These are phyloP conservation scores for Corniculantispora saksenae DNA, from an alignment of 2,329 filamentous ascomycete genomes.

Conservation along the genomic window DNA sequence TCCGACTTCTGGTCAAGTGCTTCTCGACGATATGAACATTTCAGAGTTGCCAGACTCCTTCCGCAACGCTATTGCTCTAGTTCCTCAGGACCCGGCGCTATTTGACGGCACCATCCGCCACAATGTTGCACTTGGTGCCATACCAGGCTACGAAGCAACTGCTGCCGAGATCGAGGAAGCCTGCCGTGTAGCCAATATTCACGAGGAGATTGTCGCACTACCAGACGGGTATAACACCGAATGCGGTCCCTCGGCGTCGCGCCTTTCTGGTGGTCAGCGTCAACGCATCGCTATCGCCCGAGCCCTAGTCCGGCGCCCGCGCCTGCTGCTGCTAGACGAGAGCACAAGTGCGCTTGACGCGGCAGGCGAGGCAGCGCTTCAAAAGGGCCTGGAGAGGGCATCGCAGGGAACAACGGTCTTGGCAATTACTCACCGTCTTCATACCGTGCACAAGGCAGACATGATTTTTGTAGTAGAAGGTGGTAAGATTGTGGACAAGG, in stretches of 20 bases:
- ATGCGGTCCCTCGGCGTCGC: slow-evolving; percentile 66
- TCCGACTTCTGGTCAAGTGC: slow-evolving; percentile 49
- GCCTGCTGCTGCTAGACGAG: slow-evolving; percentile 72
- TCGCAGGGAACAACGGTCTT: slow-evolving; percentile 48
- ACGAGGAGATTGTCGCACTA: slow-evolving; percentile 58
- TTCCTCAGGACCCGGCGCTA: slow-evolving; percentile 51
- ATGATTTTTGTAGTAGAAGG: slow-evolving; percentile 41
- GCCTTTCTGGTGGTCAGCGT: slow-evolving; percentile 70
- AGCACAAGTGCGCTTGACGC: slow-evolving; percentile 72
- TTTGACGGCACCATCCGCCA: slow-evolving; percentile 52
- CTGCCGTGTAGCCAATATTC: slow-evolving; percentile 64
- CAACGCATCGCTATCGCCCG: slow-evolving; percentile 72
- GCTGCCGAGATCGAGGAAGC: slow-evolving; percentile 61
- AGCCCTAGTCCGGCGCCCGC: slow-evolving; percentile 65
- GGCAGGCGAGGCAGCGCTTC: slow-evolving; percentile 61
- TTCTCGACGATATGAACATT: slow-evolving; percentile 44
- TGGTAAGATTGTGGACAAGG: slow-evolving; percentile 23
- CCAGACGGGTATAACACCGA: slow-evolving; percentile 62
- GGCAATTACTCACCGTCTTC: slow-evolving; percentile 50
- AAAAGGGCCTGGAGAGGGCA: slow-evolving; percentile 58
- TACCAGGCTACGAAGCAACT: slow-evolving; percentile 51
- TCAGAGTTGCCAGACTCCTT: slow-evolving; percentile 37
- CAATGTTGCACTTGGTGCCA: slow-evolving; percentile 50
- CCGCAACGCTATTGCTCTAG: slow-evolving; percentile 48
- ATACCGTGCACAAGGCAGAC: slow-evolving; percentile 49